Evolutionary conservation across 495 filamentous ascomycete species (phyloP), one percentile per base, ranked within the genome.

Genomic region (Penicillium samsonianum): DNA sequence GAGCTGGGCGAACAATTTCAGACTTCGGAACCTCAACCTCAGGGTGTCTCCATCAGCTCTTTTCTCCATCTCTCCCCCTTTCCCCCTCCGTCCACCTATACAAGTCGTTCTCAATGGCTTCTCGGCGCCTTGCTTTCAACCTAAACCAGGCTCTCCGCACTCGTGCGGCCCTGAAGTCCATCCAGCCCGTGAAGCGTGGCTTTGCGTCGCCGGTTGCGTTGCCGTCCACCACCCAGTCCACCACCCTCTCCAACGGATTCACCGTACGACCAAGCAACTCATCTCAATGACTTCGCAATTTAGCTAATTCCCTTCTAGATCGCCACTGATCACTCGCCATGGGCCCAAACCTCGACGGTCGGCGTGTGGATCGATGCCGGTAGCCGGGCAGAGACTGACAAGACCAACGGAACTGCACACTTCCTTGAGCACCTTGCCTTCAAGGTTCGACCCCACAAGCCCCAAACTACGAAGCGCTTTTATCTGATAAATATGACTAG

Each of bases 391-490:
- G 94, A 99, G 84, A 99, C 94, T 65, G 90, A 94, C 79, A 90
- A 88, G 85, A 96, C 92, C 67, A 98, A 96, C 82, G 94, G 94
- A 79, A 98, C 95, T 59, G 94, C 94, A 59, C 94, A 99, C 82
- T 99, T 98, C 84, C 84, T 99, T 61, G 94, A 99, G 81, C 94
- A 99, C 78, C 84, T 99, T 73, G 95, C 95, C 66, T 99, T 99
- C 85, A 99, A 99, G 88, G 92, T 96, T 55, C 38, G 54, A 49
- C 10, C 20, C 33, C 42, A 49, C 38, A 31, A 48, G 45, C 20
- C 41, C 35, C 19, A 60, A 47, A 59, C 7, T 16, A 2, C 11
- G 33, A 51, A 35, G 53, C 48, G 42, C 50, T 60, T 65, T 53
- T 71, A 42, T 53, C 60, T 67, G 54, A 67, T 63, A 19, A 54